phyloP scores from a whole-genome alignment of 1,284 basidiomycete species.

The Moesziomyces antarcticus region DNA sequence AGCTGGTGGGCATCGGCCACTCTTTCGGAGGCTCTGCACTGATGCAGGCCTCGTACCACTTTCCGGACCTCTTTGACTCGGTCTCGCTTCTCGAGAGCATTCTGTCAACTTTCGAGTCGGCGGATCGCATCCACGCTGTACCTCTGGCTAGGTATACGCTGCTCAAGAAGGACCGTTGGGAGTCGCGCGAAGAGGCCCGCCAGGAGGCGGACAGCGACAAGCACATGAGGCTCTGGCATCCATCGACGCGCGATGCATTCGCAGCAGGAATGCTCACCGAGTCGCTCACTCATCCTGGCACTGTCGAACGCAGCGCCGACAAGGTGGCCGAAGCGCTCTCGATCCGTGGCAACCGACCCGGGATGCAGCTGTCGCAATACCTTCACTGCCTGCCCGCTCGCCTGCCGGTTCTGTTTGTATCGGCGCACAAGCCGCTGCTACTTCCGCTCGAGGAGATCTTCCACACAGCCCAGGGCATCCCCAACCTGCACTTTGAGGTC shows the following conservation, averaged over 20 bases:
- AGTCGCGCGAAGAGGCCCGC: slow-evolving; percentile 34
- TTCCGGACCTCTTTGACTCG: slow-evolving; percentile 41
- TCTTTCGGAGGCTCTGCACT: slow-evolving; percentile 42
- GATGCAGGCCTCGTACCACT: slow-evolving; percentile 33
- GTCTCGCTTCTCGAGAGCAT: slow-evolving; percentile 39
- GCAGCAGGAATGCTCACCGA: slow-evolving; percentile 39
- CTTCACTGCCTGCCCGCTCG: slow-evolving; percentile 39
- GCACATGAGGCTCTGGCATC: slow-evolving; percentile 43
- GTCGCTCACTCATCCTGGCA: slow-evolving; percentile 27
- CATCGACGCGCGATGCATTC: slow-evolving; percentile 35
- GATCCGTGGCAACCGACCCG: slow-evolving; percentile 46
- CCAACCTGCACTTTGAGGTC: slow-evolving; percentile 43
- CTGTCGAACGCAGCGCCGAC: slow-evolving; percentile 39
- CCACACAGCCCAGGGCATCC: slow-evolving; percentile 37
- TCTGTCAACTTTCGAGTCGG: slow-evolving; percentile 28
- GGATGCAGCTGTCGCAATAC: slow-evolving; percentile 33
- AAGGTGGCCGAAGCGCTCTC: slow-evolving; percentile 40
- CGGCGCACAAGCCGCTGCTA: slow-evolving; percentile 41
- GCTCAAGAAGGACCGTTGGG: slow-evolving; percentile 42
- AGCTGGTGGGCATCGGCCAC: slow-evolving; percentile 47
- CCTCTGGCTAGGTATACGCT: slow-evolving; percentile 46
- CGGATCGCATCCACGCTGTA: slow-evolving; percentile 23
- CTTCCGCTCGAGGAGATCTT: slow-evolving; percentile 41
- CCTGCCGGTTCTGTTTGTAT: slow-evolving; percentile 34
- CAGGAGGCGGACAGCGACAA: slow-evolving; percentile 32